Conservation (phyloP, 352 stramenopile species). For the Globisporangium megalacanthum region DNA sequence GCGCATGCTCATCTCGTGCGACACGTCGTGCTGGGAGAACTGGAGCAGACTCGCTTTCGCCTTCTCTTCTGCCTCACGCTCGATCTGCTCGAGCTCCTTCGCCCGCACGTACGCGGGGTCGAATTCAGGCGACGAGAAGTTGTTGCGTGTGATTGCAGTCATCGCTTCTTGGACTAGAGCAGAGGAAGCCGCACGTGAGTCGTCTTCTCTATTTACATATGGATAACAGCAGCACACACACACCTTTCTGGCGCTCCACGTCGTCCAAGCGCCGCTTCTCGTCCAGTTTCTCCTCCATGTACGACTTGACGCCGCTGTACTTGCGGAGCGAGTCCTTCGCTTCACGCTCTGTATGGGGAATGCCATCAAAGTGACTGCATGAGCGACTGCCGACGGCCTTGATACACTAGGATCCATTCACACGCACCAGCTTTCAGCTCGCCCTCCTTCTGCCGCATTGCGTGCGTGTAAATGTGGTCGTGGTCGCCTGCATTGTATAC, state of each 20-base stretch:
- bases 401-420: neutral
- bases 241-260: conserved; percentile 32
- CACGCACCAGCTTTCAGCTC: conserved; percentile 13
- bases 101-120: conserved; percentile 50
- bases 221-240: too few species aligned
- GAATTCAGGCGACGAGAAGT: conserved; percentile 42
- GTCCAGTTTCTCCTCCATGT: conserved; percentile 52
- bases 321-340: conserved; percentile 31
- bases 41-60: conserved; percentile 46
- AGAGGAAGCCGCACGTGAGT: neutral
- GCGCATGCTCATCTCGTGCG: conserved; percentile 55
- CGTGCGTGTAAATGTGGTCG: conserved; percentile 15
- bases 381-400: neutral
- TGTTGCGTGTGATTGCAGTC: conserved; percentile 36
- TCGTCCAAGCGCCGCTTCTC: conserved; percentile 56
- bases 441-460: conserved; percentile 13
- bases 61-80: conserved; percentile 52
- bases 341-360: conserved; percentile 25
- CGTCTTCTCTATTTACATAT: neutral
- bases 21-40: conserved; percentile 49
- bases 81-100: conserved; percentile 39
- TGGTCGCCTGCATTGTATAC: conserved; percentile 12
- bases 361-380: neutral
- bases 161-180: conserved; percentile 22
- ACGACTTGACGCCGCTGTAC: conserved; percentile 42